Evolutionary conservation across 169 alveolate genomes (phyloP), one percentile per base, ranked within the genome.

Genomic region (Cyclospora cayetanensis): DNA sequence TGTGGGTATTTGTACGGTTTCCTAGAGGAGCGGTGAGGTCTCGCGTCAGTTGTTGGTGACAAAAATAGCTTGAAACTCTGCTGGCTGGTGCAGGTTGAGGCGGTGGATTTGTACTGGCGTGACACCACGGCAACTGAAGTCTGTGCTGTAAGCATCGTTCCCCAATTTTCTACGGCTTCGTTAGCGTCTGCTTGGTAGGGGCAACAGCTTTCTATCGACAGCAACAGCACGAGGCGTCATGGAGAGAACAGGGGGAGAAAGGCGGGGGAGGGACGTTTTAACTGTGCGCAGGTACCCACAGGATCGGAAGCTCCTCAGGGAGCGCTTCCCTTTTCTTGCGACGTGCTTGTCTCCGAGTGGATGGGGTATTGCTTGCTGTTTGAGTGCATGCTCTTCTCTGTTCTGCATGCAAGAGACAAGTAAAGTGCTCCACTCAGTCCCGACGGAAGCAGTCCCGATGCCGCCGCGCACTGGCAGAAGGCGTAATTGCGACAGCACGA

Each of bases 61-160:
- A 46, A 22, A 46, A 46, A 15, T 46, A 15, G 60, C 60, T 15
- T 15, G 60, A 46, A 46, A 22, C 60, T 66, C 20, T 9, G 79
- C 37, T 25, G 96, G n/a, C n/a, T 97, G 91, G 97, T 97, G 25
- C 96, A 97, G 94, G 99, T 98, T 34, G 99, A 98, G 93, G 99
- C 98, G 46, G 95, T 97, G 34, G 98, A 94, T 31, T 31, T 34
- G 79, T 94, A 97, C n/a, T 99, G 99, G 42, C 97, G 97, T 5
- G 97, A 96, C 66, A 93, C 96, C 83, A 99, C 98, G 79, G 43
- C 5, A 11, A 34, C 79, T 0, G 79, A 29, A 31, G 79, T 25
- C 43, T 5, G 25, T 9, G 79, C 43, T 5, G 79, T 25, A 11
- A 46, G 60, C 60, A 0, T 46, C 11, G 60, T 46, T 1, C 20